Percentiles rank a stretch among this genome's conserved stretches.
These are phyloP conservation scores for Myochromella boudieri DNA, from an alignment of 768 basidiomycete genomes.

Conservation along the genomic window DNA sequence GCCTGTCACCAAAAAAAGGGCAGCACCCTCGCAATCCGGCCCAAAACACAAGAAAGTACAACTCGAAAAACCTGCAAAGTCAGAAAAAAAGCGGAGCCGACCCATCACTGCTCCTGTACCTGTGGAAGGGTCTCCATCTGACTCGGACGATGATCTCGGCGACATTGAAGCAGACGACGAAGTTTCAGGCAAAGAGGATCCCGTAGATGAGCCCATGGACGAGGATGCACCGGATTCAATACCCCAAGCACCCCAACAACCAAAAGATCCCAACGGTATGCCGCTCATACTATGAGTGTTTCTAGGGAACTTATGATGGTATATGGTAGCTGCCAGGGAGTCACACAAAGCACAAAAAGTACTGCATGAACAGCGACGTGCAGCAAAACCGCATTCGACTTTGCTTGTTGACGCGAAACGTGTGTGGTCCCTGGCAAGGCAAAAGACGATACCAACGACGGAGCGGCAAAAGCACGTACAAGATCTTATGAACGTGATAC, in stretches of 20 bases:
- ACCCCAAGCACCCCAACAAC: conserved; percentile 17
- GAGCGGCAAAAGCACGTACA: conserved; percentile 77
- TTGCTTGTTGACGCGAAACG: conserved; percentile 72
- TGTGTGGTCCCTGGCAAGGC: conserved; percentile 73
- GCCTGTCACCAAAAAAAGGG: conserved; percentile 58
- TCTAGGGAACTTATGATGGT: not conserved
- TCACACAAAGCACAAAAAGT: conserved; percentile 70
- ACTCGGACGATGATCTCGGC: conserved; percentile 39
- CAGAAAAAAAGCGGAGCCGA: conserved; percentile 40
- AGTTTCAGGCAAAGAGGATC: conserved; percentile 31
- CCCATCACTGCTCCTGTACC: conserved; percentile 49
- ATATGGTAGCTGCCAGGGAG: conserved; percentile 55
- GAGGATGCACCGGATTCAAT: conserved; percentile 28
- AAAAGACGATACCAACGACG: conserved; percentile 64
- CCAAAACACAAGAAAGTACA: conserved; percentile 55
- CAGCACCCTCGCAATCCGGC: conserved; percentile 44
- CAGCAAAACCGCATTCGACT: conserved; percentile 74
- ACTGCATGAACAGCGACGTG: conserved; percentile 67
- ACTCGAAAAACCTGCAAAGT: conserved; percentile 31
- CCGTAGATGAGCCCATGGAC: conserved; percentile 29
- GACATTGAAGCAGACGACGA: conserved; percentile 35
- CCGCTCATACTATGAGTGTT: conserved; percentile 16
- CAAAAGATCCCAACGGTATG: conserved; percentile 64
- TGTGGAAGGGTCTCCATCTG: conserved; percentile 34
- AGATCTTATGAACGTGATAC: conserved; percentile 72